A percentile compares a stretch with the other conserved stretches of the same genome.
Evolutionary conservation across 805 yeast species (phyloP).

Genomic region (Monosporozyma aerobia): DNA sequence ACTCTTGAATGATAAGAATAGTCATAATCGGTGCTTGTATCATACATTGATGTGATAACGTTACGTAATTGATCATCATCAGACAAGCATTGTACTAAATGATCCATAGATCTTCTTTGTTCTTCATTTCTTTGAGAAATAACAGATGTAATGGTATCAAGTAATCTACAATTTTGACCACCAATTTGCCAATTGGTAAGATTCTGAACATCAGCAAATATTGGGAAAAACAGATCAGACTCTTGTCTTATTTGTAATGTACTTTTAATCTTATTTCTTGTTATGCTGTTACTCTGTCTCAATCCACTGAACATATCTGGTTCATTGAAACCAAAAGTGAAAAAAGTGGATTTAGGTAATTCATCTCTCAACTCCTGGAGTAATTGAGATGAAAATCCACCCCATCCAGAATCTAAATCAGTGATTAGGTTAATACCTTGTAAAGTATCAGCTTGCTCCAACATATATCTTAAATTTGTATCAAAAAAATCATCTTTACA

Average conservation of each 20-base stretch:
- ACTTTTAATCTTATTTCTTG: constrained; percentile 38
- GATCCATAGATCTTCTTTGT: constrained; percentile 17
- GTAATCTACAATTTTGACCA: constrained; percentile 15
- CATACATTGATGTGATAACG: constrained; percentile 16
- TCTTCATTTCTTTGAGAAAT: constrained; percentile 10
- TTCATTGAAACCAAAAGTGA: constrained; percentile 40
- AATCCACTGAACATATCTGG: constrained; percentile 16
- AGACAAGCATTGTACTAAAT: constrained; percentile 13
- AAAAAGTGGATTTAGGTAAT: constrained; percentile 39
- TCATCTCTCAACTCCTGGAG: constrained; percentile 60
- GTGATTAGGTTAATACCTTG: constrained; percentile 62
- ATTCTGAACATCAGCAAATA: constrained; percentile 26
- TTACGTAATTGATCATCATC: constrained; percentile 18
- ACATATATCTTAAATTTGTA: constrained; percentile 43
- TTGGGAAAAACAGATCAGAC: constrained; percentile 50
- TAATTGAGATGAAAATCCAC: constrained; percentile 54
- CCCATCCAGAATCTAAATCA: constrained; percentile 78
- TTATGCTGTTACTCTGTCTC: constrained; percentile 8
- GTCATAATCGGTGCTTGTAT: constrained; percentile 4
- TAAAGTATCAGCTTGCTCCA: constrained; percentile 71
- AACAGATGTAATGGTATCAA: constrained; percentile 20
- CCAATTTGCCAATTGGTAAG: constrained; percentile 24
- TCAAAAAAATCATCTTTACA: constrained; percentile 46
- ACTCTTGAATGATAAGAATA: constrained; percentile 17
- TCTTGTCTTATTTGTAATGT: constrained; percentile 38